A percentile compares a stretch with the other conserved stretches of the same genome.
Evolutionary conservation across 495 filamentous ascomycete species (phyloP).

Genomic region (Achaetomiella virescens): DNA sequence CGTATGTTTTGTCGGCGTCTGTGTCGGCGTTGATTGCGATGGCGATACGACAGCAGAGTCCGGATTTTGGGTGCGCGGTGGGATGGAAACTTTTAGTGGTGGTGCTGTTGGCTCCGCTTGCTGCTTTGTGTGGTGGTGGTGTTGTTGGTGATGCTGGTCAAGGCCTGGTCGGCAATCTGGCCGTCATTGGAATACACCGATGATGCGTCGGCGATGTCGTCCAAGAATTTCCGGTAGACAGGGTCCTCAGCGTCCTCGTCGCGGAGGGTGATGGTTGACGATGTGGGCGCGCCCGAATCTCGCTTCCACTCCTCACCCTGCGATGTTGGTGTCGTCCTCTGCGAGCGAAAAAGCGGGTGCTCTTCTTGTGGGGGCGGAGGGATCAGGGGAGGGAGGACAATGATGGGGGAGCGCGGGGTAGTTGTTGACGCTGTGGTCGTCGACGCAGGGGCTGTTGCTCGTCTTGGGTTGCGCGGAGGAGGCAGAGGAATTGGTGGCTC

Average conservation of each 20-base stretch:
- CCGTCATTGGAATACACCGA: constrained; percentile 19
- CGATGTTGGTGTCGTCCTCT: constrained; percentile 21
- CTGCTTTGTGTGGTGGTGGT: background rate
- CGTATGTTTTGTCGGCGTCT: constrained; percentile 6
- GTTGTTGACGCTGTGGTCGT: constrained; percentile 13
- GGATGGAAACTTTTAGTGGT: constrained; percentile 22
- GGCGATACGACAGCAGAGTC: constrained; percentile 10
- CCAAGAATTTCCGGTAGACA: constrained; percentile 33
- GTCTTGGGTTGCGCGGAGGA: constrained; percentile 33
- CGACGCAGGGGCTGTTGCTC: constrained; percentile 26
- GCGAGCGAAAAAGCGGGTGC: constrained; percentile 42
- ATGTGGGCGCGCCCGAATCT: constrained; percentile 49
- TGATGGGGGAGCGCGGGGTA: constrained; percentile 16
- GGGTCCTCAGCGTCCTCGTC: constrained; percentile 37
- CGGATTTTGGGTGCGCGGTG: background rate
- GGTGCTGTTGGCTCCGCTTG: constrained; percentile 17
- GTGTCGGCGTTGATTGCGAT: constrained; percentile 4
- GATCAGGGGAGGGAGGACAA: constrained; percentile 35
- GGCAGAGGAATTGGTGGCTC: constrained; percentile 52
- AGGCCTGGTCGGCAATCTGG: constrained; percentile 2
- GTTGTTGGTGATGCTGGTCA: background rate
- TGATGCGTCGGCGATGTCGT: constrained; percentile 20
- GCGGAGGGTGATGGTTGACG: constrained; percentile 42
- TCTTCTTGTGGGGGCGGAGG: constrained; percentile 41
- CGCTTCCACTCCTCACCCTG: constrained; percentile 33